Evolutionary conservation across 371 early-diverging fungal species (phyloP).

Genomic region (Modicella reniformis): DNA sequence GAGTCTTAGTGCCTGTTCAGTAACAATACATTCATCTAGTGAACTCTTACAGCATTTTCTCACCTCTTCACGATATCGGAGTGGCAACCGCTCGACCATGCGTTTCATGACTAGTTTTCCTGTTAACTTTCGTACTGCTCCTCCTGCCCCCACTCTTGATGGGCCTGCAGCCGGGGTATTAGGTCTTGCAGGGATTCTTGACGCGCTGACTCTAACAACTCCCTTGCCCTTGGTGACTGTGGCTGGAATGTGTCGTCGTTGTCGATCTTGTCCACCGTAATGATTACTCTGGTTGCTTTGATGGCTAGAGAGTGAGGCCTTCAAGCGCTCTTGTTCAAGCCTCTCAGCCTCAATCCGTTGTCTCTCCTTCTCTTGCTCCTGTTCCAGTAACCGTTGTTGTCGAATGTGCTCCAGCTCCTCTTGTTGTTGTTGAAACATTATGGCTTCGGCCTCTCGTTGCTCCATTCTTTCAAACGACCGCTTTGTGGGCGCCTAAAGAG

Average conservation of each 20-base stretch:
- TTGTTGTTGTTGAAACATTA: slow-evolving; percentile 43
- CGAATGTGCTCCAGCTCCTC: slow-evolving; percentile 46
- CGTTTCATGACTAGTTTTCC: slow-evolving; percentile 50
- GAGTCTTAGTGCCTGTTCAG: not conserved
- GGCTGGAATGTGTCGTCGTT: not conserved
- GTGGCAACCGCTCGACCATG: slow-evolving; percentile 42
- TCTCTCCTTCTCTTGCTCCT: slow-evolving; percentile 38
- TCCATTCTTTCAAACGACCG: slow-evolving; percentile 44
- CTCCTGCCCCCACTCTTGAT: slow-evolving; percentile 44
- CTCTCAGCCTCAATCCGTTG: slow-evolving; percentile 35
- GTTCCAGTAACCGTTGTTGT: slow-evolving; percentile 33
- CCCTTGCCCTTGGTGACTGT: slow-evolving; percentile 5
- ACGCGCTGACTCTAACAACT: slow-evolving; percentile 7
- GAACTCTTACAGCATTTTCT: not conserved
- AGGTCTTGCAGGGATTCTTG: slow-evolving; percentile 37
- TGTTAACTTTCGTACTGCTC: slow-evolving; percentile 34
- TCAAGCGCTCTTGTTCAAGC: slow-evolving; percentile 30
- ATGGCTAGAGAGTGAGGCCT: slow-evolving; percentile 17
- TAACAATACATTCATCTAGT: not conserved
- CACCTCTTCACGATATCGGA: slow-evolving; percentile 52
- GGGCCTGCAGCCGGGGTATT: slow-evolving; percentile 10
- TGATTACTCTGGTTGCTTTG: slow-evolving; percentile 9
- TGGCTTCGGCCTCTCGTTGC: slow-evolving; percentile 45
- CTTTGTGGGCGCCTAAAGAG: slow-evolving; percentile 42
- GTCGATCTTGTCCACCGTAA: slow-evolving; percentile 3